Percentiles rank a stretch among this genome's conserved stretches.
These are phyloP conservation scores for Microsporum ferrugineum DNA, from an alignment of 2,329 filamentous ascomycete genomes.

Conservation along the genomic window DNA sequence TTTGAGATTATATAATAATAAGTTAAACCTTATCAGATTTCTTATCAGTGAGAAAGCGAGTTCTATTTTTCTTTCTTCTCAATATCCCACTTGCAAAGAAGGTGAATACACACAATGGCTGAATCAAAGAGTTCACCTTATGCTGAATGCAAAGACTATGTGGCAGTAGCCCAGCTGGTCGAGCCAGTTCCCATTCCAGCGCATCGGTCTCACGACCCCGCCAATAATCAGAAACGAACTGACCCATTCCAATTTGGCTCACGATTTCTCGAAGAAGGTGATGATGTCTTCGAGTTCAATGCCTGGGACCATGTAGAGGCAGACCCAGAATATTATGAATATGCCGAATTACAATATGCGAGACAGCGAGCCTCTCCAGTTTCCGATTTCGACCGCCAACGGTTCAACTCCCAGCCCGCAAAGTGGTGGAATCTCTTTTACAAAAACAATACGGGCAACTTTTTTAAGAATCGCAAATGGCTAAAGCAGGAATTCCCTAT, in stretches of 20 bases:
- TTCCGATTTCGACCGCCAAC: slow-evolving; percentile 79
- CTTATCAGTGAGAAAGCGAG: not conserved
- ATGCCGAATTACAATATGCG: slow-evolving; percentile 70
- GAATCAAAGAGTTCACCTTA: slow-evolving; percentile 12
- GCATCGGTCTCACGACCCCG: slow-evolving; percentile 56
- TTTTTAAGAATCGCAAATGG: slow-evolving; percentile 99
- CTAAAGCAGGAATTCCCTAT: slow-evolving; percentile 90
- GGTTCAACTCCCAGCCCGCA: slow-evolving; percentile 80
- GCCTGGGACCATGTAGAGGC: slow-evolving; percentile 98
- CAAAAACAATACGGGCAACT: slow-evolving; percentile 92
- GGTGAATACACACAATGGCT: slow-evolving; percentile 7
- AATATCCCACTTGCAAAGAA: slow-evolving; percentile 10
- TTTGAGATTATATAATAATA: too few species aligned
- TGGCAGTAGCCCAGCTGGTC: slow-evolving; percentile 34
- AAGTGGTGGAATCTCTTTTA: slow-evolving; percentile 99
- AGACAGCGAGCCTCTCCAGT: slow-evolving; percentile 79
- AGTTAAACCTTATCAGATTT: not conserved
- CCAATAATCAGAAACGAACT: slow-evolving; percentile 69
- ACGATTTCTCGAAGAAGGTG: slow-evolving; percentile 67
- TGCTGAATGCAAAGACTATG: slow-evolving; percentile 20
- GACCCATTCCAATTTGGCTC: slow-evolving; percentile 96
- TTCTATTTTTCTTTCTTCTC: not conserved
- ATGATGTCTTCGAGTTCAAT: slow-evolving; percentile 94
- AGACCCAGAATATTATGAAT: slow-evolving; percentile 76
- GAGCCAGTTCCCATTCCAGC: slow-evolving; percentile 36